Conservation (phyloP, 805 yeast genomes). For the Danielia oregonensis region DNA sequence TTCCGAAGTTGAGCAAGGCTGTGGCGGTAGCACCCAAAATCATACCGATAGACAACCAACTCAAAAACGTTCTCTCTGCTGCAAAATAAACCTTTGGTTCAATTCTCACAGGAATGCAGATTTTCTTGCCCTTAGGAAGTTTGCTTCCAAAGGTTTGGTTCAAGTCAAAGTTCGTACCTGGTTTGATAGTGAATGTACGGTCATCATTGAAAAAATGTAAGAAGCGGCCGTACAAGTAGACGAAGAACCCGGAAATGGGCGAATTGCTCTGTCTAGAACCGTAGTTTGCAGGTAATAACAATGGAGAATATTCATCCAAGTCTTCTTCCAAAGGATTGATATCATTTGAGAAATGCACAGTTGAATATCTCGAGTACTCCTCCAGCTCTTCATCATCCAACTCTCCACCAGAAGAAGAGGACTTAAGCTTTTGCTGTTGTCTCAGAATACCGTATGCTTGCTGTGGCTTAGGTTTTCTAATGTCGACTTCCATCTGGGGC, state of each 20-base stretch:
- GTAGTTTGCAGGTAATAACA: conserved; percentile 38
- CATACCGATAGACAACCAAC: conserved; percentile 92
- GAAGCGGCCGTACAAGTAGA: conserved; percentile 31
- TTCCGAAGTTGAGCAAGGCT: conserved; percentile 81
- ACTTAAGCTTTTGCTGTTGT: conserved; percentile 25
- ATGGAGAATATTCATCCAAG: conserved; percentile 44
- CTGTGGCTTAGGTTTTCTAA: conserved; percentile 74
- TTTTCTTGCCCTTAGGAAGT: conserved; percentile 86
- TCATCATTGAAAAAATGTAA: conserved; percentile 42
- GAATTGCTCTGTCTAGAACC: conserved; percentile 21
- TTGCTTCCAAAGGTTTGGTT: conserved; percentile 44
- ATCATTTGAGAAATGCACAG: conserved; percentile 43
- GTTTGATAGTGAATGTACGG: conserved; percentile 42
- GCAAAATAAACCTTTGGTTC: conserved; percentile 99
- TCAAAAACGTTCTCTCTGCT: conserved; percentile 88
- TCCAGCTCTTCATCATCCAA: conserved; percentile 69
- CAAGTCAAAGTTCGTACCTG: conserved; percentile 43
- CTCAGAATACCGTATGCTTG: conserved; percentile 64
- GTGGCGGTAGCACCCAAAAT: conserved; percentile 87
- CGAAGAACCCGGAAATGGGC: conserved; percentile 32
- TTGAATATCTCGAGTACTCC: conserved; percentile 26
- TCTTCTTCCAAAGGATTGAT: conserved; percentile 47
- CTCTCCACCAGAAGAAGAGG: conserved; percentile 50
- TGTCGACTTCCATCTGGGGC: conserved; percentile 95
- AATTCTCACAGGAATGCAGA: conserved; percentile 90